phyloP scores from a whole-genome alignment of 371 early-diverging fungal genomes.

The Rhizopus sp. region DNA sequence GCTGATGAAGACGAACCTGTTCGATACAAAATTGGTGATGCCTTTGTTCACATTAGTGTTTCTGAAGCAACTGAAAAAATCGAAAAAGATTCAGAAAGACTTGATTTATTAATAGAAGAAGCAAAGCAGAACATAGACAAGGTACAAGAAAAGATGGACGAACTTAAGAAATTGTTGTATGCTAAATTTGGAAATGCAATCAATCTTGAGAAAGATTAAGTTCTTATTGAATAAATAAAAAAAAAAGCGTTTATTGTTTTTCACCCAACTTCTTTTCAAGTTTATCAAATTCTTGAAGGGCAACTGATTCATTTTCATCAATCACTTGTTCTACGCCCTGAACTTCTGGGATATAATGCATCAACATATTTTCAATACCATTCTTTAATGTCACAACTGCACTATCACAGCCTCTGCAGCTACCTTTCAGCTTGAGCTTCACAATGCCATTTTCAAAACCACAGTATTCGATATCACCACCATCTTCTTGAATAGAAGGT shows the following conservation, averaged over 20 bases:
- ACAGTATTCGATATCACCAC: slow-evolving; percentile 96
- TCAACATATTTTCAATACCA: slow-evolving; percentile 98
- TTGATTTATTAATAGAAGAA: slow-evolving; percentile 63
- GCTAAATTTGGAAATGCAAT: slow-evolving; percentile 93
- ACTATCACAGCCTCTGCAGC: slow-evolving; percentile 93
- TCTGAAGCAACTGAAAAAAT: slow-evolving; percentile 76
- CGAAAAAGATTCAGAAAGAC: slow-evolving; percentile 59
- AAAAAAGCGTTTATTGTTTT: slow-evolving; percentile 21
- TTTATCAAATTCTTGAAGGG: slow-evolving; percentile 54
- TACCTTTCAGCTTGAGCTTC: slow-evolving; percentile 90
- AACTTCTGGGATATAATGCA: slow-evolving; percentile 98
- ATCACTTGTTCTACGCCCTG: slow-evolving; percentile 87
- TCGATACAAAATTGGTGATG: slow-evolving; percentile 88
- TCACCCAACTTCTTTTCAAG: slow-evolving; percentile 45
- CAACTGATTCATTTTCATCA: slow-evolving; percentile 49
- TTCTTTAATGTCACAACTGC: slow-evolving; percentile 91
- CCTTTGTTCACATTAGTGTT: slow-evolving; percentile 79
- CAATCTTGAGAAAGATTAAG: slow-evolving; percentile 86
- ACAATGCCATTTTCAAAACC: slow-evolving; percentile 91
- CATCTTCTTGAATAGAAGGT: slow-evolving; percentile 97
- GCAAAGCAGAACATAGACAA: slow-evolving; percentile 69
- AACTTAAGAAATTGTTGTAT: slow-evolving; percentile 84
- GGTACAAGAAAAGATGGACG: slow-evolving; percentile 76
- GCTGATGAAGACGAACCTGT: slow-evolving; percentile 89
- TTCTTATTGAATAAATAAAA: background rate